A percentile compares a stretch with the other conserved stretches of the same genome.
Conservation (phyloP, 345 rosid genomes). For the Linum usitatissimum region DNA sequence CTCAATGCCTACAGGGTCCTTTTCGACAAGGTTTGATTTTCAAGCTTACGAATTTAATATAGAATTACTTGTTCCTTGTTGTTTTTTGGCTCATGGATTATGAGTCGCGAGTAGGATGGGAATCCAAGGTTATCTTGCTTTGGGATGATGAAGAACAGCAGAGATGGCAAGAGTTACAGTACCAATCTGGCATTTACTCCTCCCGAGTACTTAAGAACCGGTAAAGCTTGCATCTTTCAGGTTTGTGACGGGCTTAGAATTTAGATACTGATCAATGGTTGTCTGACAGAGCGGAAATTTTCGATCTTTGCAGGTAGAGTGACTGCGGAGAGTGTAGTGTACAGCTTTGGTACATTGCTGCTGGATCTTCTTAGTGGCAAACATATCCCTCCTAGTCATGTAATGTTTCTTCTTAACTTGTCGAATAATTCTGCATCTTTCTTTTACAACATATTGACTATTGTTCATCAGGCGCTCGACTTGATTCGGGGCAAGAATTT, state of each 20-base stretch:
- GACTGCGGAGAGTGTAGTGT: slow-evolving; percentile 2
- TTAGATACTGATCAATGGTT: too few relatives aligned
- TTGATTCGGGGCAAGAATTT: slow-evolving; percentile 3
- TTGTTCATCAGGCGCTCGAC: slow-evolving; percentile 5
- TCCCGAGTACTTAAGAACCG: slow-evolving; percentile 1
- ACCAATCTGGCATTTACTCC: slow-evolving; percentile 3
- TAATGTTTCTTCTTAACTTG: neutral
- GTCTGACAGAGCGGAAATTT: too few relatives aligned
- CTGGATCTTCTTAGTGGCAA: slow-evolving; percentile 6
- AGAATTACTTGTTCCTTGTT: neutral
- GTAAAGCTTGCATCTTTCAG: neutral
- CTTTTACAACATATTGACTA: neutral
- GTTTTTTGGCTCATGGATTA: neutral
- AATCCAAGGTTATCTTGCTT: slow-evolving; percentile 4
- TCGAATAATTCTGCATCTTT: neutral
- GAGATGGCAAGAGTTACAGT: slow-evolving; percentile 6
- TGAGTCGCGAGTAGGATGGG: neutral
- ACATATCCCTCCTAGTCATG: slow-evolving; percentile 6
- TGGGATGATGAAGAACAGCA: slow-evolving; percentile 5
- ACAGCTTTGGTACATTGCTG: slow-evolving; percentile 2
- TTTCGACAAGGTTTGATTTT: neutral
- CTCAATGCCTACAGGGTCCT: slow-evolving; percentile 6
- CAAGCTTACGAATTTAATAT: neutral
- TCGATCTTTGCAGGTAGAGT: neutral
- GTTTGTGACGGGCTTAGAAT: too few relatives aligned